Base-by-base conservation (phyloP, 257 asterid genomes). In the Parsonsia alboflavescens region DNA sequence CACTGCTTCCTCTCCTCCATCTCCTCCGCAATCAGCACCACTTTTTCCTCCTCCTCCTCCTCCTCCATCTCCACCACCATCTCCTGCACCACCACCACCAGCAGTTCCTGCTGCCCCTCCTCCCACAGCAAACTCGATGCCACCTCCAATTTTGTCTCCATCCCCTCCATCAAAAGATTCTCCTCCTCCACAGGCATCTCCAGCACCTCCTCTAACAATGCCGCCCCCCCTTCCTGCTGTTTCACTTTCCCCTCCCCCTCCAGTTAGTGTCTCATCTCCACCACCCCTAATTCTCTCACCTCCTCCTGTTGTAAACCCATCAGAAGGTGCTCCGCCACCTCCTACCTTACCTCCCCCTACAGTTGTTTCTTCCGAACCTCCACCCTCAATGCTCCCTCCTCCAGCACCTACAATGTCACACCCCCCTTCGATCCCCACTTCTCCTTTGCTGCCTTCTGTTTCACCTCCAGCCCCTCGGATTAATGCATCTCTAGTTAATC, bases 161-260 rank as follows among this genome's bases (percentile, higher is more conserved):
- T 74, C 79, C 0, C 46, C 80, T 61, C 70, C 80, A 39, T 73
- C 82, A 15, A 24, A n/a, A 12, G 69, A 19, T 13, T 73, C 86
- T 41, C 82, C 84, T 17, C 82, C 89, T 58, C 88, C 92, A 7
- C 86, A 70, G 73, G 81, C 76, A 71, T 77, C 91, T 59, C 88
- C 90, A 13, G n/a, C 85, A 30, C 77, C 87, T 44, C 84, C 94
- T 0, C 71, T 71, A 9, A 70, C 82, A 9, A 78, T 91, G 11
- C 85, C 85, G 4, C 83, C 89, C 19, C 77, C 89, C 6, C 85
- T 87, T 68, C 85, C 86, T 24, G 74, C 83, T 19, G 52, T 53
- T 66, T 70, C 77, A n/a, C 75, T 84, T 8, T 76, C 88, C 50
- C 83, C 87, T 63, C 86, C 92, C 12, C 85, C 86, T 19, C 86